Evolutionary conservation across 1,284 basidiomycete genomes (phyloP), one percentile per base, ranked within the genome.

Genomic region (Tilletiaria anomala): DNA sequence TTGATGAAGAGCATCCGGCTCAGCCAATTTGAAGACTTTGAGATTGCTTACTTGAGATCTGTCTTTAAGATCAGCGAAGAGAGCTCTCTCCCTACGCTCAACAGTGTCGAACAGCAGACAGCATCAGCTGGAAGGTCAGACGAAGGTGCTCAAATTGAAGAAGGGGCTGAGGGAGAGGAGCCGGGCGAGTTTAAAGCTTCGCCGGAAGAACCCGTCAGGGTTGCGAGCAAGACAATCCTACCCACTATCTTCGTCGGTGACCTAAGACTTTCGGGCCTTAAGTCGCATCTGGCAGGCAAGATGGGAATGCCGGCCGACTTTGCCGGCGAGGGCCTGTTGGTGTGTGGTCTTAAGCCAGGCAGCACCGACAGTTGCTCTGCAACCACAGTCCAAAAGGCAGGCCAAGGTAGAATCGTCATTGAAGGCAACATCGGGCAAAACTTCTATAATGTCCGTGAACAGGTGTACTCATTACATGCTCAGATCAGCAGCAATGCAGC

Each of bases 1-100:
- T 71, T 94, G 47, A 70, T 93, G 50, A 75, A 74, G 3, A 76
- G 78, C 2, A 69, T 96, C 47, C 80, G 80, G 65, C 82, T 94
- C 78, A n/a, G 26, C 26, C 26, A 29, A 83, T 93, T 94, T 61
- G 93, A 97, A 61, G 91, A 93, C 59, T 96, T 89, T 65, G 87
- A 96, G 67, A 82, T 97, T 32, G 85, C 83, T 15, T 88, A 82
- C 66, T 78, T 96, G 31, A 79, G 79, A 22, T 91, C 88, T 19
- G 77, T 82, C 19, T 78, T 96, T 21, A 75, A 80, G 4, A 77
- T 79, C 35, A 79, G 83, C 37, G 78, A 83, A 8, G 87, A 80
- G 48, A 85, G 86, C n/a, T 70, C 71, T 5, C 68, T 76, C 5
- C 74, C 74, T 0, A 69, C 70, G 1, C 68, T 76, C 23, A 72